Evolutionary conservation across 805 yeast species (phyloP).

Genomic region (Pichia thaimueangensis): DNA sequence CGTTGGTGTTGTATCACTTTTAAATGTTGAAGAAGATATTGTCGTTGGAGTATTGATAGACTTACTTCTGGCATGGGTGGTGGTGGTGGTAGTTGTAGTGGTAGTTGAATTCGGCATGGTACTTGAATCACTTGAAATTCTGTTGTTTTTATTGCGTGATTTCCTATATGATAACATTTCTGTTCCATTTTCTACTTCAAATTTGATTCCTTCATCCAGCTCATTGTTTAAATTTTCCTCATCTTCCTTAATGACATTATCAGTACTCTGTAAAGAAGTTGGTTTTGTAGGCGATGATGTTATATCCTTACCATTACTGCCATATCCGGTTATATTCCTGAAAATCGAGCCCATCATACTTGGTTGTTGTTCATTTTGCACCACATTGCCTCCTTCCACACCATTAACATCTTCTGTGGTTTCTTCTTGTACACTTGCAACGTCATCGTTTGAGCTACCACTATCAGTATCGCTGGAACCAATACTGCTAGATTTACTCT

Average conservation of each 20-base stretch:
- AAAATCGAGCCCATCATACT: conserved; percentile 1
- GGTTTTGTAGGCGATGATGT: neutral
- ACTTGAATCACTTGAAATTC: too few relatives aligned
- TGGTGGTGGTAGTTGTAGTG: neutral
- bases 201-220: conserved; percentile 9
- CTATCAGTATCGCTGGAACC: neutral
- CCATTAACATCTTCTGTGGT: neutral
- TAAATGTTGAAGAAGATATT: neutral
- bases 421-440: neutral
- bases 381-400: too few relatives aligned
- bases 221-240: neutral
- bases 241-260: too few relatives aligned
- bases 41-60: conserved; percentile 1
- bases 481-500: neutral
- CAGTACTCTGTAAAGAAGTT: neutral
- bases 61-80: neutral
- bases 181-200: conserved; percentile 9
- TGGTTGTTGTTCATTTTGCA: too few relatives aligned
- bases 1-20: conserved; percentile 1
- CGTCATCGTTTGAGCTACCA: neutral
- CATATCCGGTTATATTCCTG: conserved; percentile 6
- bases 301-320: too few relatives aligned
- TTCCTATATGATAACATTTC: conserved; percentile 13
- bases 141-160: conserved; percentile 3
- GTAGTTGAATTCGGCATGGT: neutral